phyloP scores from a whole-genome alignment of 192 early-diverging fungal species.

The Backusella circina region DNA sequence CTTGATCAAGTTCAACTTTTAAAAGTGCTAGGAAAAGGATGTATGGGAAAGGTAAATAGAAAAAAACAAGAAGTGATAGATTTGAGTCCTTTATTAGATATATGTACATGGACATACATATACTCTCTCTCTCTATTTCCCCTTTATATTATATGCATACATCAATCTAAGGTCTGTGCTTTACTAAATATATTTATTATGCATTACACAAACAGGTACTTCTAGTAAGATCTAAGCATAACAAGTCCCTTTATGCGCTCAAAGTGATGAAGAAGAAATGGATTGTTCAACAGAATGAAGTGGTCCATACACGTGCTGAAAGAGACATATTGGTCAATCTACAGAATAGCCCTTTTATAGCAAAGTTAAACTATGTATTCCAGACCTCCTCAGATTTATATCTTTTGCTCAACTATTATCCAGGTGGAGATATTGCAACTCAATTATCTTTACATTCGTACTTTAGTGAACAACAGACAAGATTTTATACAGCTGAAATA shows the following conservation, averaged over 20 bases:
- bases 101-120: background rate
- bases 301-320: slow-evolving; percentile 73
- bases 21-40: slow-evolving; percentile 75
- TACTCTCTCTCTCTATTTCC: background rate
- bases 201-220: slow-evolving; percentile 12
- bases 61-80: background rate
- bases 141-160: background rate
- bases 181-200: background rate
- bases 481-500: slow-evolving; percentile 71
- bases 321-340: slow-evolving; percentile 58
- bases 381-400: slow-evolving; percentile 73
- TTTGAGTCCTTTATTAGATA: background rate
- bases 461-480: slow-evolving; percentile 59
- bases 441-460: slow-evolving; percentile 64
- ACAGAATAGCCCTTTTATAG: slow-evolving; percentile 57
- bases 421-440: slow-evolving; percentile 76
- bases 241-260: slow-evolving; percentile 72
- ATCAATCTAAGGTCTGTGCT: background rate
- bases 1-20: slow-evolving; percentile 59
- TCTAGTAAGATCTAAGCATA: slow-evolving; percentile 69
- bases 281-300: slow-evolving; percentile 71
- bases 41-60: slow-evolving; percentile 74
- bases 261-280: slow-evolving; percentile 75
- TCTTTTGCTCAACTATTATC: slow-evolving; percentile 74
- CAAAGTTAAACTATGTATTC: slow-evolving; percentile 71